Evolutionary conservation across 23 red algal genomes (phyloP).

Genomic region (Gracilaria gracilis): DNA sequence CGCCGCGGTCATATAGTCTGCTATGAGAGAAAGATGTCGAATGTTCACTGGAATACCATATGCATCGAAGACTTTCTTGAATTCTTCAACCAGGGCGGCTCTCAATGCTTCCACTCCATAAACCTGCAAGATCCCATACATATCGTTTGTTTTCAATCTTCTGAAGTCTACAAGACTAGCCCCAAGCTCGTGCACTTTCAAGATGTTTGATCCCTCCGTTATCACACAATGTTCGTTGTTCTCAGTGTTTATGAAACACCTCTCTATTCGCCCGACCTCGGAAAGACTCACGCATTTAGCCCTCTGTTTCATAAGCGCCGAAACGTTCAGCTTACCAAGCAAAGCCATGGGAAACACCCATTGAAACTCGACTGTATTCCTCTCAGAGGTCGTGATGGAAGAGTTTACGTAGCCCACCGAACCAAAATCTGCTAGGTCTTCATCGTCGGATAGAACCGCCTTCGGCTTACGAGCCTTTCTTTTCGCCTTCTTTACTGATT

Average conservation of each 20-base stretch:
- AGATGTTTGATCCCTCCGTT: conserved; percentile 89
- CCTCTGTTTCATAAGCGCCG: conserved; percentile 66
- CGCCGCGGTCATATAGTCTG: conserved; percentile 85
- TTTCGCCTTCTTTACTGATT: not conserved
- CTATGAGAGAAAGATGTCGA: conserved; percentile 89
- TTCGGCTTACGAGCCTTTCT: conserved; percentile 4
- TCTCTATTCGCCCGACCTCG: conserved; percentile 51
- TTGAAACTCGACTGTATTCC: conserved; percentile 25
- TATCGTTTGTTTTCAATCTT: conserved; percentile 85
- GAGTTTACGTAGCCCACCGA: conserved; percentile 18
- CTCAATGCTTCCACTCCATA: conserved; percentile 96
- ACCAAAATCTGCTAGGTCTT: conserved; percentile 23
- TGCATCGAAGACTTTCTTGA: conserved; percentile 83
- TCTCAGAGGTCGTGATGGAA: conserved; percentile 25
- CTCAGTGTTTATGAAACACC: conserved; percentile 46
- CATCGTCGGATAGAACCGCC: conserved; percentile 12
- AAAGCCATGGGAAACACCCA: conserved; percentile 54
- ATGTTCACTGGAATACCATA: conserved; percentile 97
- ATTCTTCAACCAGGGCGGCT: conserved; percentile 75
- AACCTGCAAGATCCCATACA: conserved; percentile 74
- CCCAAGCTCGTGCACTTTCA: conserved; percentile 59
- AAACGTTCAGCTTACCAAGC: conserved; percentile 52
- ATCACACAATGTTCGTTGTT: conserved; percentile 29
- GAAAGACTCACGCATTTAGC: conserved; percentile 37
- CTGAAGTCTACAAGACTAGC: conserved; percentile 73